These are phyloP conservation scores for Cryphonectria japonica DNA, from an alignment of 2,329 filamentous ascomycete species.

Conservation along the genomic window DNA sequence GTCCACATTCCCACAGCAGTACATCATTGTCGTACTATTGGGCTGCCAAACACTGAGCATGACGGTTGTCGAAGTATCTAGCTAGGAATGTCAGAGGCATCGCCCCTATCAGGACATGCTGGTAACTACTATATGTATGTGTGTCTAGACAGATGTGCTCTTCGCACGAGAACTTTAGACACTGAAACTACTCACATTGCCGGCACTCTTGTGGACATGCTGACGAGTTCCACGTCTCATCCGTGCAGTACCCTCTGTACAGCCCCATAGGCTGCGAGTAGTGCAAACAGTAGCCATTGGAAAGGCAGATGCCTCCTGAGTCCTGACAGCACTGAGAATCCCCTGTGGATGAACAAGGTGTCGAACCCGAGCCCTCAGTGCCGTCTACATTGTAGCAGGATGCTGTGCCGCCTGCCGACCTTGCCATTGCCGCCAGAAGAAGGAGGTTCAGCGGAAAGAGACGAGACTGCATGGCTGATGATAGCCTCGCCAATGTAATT, in stretches of 20 bases:
- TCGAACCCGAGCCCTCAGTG: neutral
- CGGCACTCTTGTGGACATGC: conserved; percentile 10
- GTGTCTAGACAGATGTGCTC: neutral
- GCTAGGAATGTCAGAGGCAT: neutral
- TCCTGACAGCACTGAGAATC: conserved; percentile 14
- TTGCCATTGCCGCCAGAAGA: neutral
- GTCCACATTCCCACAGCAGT: conserved; percentile 17
- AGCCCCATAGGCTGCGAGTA: conserved; percentile 16
- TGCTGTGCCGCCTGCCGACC: neutral
- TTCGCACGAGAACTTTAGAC: neutral
- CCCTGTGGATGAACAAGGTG: conserved; percentile 12
- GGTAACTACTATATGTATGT: too few species aligned
- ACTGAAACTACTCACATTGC: neutral
- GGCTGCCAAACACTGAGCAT: conserved; percentile 1
- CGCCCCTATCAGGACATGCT: neutral
- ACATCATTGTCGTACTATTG: neutral
- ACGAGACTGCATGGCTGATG: neutral
- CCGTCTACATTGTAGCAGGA: conserved; percentile 12
- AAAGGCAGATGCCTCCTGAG: conserved; percentile 11
- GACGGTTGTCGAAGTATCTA: neutral
- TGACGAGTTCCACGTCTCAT: conserved; percentile 8
- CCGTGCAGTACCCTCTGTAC: conserved; percentile 16
- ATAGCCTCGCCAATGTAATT: neutral
- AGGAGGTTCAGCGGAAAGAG: neutral
- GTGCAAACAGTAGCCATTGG: conserved; percentile 19